A percentile compares a stretch with the other conserved stretches of the same genome.
phyloP scores from a whole-genome alignment of 2,329 filamentous ascomycete species.

The Pseudocercospora fuligena region DNA sequence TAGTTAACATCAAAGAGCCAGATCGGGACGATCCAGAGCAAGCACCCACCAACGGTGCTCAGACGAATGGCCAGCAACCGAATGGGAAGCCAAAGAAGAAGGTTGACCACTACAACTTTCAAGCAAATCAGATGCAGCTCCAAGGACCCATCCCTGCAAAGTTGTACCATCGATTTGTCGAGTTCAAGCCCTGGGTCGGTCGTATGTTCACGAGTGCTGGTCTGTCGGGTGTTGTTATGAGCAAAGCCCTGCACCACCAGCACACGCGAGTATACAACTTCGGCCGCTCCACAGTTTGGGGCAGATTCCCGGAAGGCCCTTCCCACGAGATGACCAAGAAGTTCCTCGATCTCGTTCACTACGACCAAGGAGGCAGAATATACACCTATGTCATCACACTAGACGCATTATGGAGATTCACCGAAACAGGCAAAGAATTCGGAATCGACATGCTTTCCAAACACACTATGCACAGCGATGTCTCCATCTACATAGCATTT shows the following conservation, averaged over 20 bases:
- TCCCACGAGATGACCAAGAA: constrained; percentile 73
- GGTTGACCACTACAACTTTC: constrained; percentile 75
- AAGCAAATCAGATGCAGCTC: constrained; percentile 89
- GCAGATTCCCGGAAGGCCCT: constrained; percentile 63
- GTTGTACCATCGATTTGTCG: constrained; percentile 90
- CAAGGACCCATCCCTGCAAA: constrained; percentile 77
- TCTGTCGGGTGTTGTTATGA: constrained; percentile 77
- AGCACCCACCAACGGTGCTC: constrained; percentile 20
- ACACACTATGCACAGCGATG: constrained; percentile 96
- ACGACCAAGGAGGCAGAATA: constrained; percentile 80
- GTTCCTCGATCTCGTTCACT: constrained; percentile 85
- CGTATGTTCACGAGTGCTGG: constrained; percentile 83
- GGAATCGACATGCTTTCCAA: constrained; percentile 92
- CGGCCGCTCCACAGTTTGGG: constrained; percentile 74
- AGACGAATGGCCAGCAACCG: not conserved
- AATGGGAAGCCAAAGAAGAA: constrained; percentile 46
- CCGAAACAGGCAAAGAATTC: constrained; percentile 94
- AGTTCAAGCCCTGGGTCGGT: constrained; percentile 88
- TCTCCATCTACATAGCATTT: constrained; percentile 87
- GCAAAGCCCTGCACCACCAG: constrained; percentile 87
- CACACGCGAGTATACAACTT: constrained; percentile 90
- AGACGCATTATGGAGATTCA: constrained; percentile 86
- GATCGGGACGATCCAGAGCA: constrained; percentile 45
- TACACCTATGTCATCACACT: constrained; percentile 93
- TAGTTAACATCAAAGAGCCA: constrained; percentile 69